Evolutionary conservation across 495 filamentous ascomycete genomes (phyloP).

Genomic region (Choiromyces venosus): DNA sequence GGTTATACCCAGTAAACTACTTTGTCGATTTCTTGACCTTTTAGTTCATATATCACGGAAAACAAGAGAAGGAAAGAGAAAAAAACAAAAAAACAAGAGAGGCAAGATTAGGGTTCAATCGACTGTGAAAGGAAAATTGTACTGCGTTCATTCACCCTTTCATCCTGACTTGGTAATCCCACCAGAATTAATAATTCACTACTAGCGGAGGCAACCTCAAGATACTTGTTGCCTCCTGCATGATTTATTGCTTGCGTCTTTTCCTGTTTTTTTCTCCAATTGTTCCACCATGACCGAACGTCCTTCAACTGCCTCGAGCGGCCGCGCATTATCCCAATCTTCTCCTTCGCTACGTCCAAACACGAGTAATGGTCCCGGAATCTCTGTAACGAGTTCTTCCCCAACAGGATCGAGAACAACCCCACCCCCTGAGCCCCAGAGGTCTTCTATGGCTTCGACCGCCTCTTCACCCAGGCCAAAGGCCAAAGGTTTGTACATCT

Average conservation of each 20-base stretch:
- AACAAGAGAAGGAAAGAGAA: neutral
- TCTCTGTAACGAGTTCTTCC: constrained; percentile 34
- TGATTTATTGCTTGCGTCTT: neutral
- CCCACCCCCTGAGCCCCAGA: constrained; percentile 37
- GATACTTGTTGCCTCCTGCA: neutral
- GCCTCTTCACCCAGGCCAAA: constrained; percentile 40
- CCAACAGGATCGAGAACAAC: constrained; percentile 38
- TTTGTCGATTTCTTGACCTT: neutral
- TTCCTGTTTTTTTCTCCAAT: neutral
- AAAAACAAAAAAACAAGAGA: neutral
- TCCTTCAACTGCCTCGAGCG: constrained; percentile 40
- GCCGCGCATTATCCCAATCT: constrained; percentile 36
- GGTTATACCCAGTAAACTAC: neutral
- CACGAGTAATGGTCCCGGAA: constrained; percentile 35
- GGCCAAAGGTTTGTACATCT: constrained; percentile 32
- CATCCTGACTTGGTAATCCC: neutral
- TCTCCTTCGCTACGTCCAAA: constrained; percentile 31
- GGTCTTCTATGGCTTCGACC: constrained; percentile 30
- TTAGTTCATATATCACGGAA: neutral
- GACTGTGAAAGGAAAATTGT: neutral
- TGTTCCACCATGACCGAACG: constrained; percentile 38
- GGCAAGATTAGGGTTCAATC: neutral
- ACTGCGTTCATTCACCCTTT: neutral
- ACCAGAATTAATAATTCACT: neutral
- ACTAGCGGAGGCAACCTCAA: neutral